These are phyloP conservation scores for Sphagnum contortum DNA, from an alignment of 225 moss, liverwort and hornwort species.

Conservation along the genomic window DNA sequence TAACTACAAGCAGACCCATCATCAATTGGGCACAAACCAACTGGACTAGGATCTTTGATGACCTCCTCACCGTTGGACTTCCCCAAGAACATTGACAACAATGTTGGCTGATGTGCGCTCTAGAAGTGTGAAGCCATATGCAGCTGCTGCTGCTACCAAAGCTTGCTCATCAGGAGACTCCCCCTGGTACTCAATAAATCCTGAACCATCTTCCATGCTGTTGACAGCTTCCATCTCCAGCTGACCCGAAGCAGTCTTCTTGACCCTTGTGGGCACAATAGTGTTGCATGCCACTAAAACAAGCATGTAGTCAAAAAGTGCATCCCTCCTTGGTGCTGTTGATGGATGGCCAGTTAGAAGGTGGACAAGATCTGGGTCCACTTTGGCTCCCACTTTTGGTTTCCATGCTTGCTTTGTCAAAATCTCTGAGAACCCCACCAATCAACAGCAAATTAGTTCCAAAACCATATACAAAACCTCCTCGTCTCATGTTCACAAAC, in stretches of 20 bases:
- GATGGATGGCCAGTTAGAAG: slow-evolving; percentile 20
- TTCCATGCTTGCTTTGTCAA: slow-evolving; percentile 22
- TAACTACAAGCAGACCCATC: no score
- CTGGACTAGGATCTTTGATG: no score
- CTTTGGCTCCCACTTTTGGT: slow-evolving; percentile 23
- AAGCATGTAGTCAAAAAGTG: slow-evolving; percentile 67
- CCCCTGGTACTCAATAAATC: slow-evolving; percentile 71
- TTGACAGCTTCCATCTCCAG: slow-evolving; percentile 62
- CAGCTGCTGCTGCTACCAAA: slow-evolving; percentile 66
- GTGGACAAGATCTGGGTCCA: slow-evolving; percentile 22
- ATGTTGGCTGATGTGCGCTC: slow-evolving; percentile 64
- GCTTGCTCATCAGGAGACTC: slow-evolving; percentile 96
- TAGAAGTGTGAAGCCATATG: slow-evolving; percentile 69
- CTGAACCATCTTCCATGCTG: slow-evolving; percentile 21
- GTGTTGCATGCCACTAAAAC: slow-evolving; percentile 81
- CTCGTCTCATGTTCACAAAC: no score
- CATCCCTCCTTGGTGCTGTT: slow-evolving; percentile 15
- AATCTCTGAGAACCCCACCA: slow-evolving; percentile 18
- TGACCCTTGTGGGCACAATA: slow-evolving; percentile 68
- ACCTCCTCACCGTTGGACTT: slow-evolving; percentile 21
- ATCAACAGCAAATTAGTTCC: neutral
- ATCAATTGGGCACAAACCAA: no score
- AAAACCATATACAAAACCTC: no score
- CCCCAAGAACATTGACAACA: slow-evolving; percentile 50
- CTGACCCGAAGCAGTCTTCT: slow-evolving; percentile 39